These are phyloP conservation scores for Brassica cretica DNA, from an alignment of 345 rosid genomes.

Conservation along the genomic window DNA sequence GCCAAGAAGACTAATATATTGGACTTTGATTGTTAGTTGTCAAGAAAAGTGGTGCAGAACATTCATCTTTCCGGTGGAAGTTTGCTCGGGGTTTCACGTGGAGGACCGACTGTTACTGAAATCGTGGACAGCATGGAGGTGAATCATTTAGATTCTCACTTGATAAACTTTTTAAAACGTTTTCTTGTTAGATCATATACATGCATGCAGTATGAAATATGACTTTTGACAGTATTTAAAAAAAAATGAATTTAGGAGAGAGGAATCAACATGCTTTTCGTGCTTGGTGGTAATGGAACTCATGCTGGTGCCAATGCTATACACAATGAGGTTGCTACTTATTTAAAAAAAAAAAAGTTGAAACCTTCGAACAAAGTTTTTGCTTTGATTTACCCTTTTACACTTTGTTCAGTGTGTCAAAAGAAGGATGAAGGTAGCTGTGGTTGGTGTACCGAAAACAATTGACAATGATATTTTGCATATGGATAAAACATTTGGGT, in stretches of 20 bases:
- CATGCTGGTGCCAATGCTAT: conserved; percentile 99
- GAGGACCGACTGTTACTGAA: conserved; percentile 64
- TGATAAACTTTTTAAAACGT: too few relatives aligned
- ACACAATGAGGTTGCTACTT: conserved; percentile 69
- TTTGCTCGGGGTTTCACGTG: conserved; percentile 76
- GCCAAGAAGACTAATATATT: background rate
- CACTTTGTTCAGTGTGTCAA: conserved; percentile 60
- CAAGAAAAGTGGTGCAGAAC: conserved; percentile 92
- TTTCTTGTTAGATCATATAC: too few relatives aligned
- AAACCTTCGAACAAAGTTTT: background rate
- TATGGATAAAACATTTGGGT: conserved; percentile 98
- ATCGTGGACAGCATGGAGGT: conserved; percentile 89
- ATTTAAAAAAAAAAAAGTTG: background rate
- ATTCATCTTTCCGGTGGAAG: conserved; percentile 99
- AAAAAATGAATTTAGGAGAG: conserved; percentile 53
- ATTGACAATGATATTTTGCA: conserved; percentile 92
- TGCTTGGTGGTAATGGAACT: conserved; percentile 94
- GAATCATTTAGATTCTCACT: background rate
- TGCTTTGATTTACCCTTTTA: background rate
- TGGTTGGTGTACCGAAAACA: conserved; percentile 98
- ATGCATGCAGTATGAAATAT: too few relatives aligned
- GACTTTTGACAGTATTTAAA: too few relatives aligned
- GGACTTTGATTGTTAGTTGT: conserved; percentile 56
- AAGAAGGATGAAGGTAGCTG: conserved; percentile 71
- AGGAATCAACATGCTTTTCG: conserved; percentile 99